Evolutionary conservation across 495 filamentous ascomycete genomes (phyloP), one percentile per base, ranked within the genome.

Genomic region (Clavariopsis aquatica): DNA sequence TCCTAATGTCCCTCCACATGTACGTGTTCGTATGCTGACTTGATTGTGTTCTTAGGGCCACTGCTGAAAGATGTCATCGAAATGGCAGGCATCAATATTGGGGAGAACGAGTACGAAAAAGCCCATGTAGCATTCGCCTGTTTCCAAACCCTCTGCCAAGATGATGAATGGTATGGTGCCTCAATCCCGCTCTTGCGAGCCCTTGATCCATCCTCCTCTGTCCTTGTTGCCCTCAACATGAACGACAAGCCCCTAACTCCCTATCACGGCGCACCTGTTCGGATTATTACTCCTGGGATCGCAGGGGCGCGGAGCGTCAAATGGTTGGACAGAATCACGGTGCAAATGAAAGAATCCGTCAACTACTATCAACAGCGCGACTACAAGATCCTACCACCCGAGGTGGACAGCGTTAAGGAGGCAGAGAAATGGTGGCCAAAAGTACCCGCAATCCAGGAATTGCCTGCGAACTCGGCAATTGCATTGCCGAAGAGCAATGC

Each of bases 61-160:
- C 73, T 78, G 19, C 74, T 88, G 5, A 68, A 71, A n/a, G 84
- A 87, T 64, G 75, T 87, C 1, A 73, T 88, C 23, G 56, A 69
- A 13, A 64, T 67, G 20, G 80, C 83, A 0, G 79, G 70, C 26
- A 13, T 73, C 15, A 43, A 66, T 8, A 23, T 72, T n/a, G 41
- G 61, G 1, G 46, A 60, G 8, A 62, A 69, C 19, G 62, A 72
- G 52, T 20, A 69, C 43, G 49, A 66, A 7, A 57, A 69, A 15
- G 73, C 69, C 15, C 81, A 85, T 69, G 83, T 83, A 2, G 78
- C 78, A 0, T 87, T 87, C 67, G 79, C 81, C 2, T 85, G 82
- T 62, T 73, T 77, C 57, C 68, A 80, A 54, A 79, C 78, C 4
- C 70, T 73, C 19, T 79, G 77, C 53, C 80, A 86, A 71, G 80